Conservation (phyloP, 73 alveolate genomes). For the Blepharisma stoltei region DNA sequence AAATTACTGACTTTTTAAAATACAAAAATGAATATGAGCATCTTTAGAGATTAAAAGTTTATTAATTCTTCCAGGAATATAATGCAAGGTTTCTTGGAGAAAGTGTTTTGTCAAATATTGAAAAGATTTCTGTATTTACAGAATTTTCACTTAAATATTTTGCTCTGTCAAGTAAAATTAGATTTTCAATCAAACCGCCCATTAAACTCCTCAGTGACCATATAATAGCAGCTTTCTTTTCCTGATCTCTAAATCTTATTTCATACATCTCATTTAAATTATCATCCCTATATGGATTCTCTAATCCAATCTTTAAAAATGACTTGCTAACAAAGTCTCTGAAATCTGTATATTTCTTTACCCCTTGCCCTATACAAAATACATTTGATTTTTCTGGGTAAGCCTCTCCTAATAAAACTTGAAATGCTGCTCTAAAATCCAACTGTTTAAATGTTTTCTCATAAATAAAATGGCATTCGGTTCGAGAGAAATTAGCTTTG, state of each 20-base stretch:
- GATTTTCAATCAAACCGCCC: conserved; percentile 26
- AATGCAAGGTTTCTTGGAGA: conserved; percentile 28
- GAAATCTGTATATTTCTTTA: neutral
- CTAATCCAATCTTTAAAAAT: neutral
- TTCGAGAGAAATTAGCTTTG: too few relatives aligned
- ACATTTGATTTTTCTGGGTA: conserved; percentile 1
- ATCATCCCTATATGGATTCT: neutral
- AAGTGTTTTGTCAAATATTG: neutral
- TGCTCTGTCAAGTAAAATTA: conserved; percentile 27
- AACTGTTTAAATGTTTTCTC: neutral
- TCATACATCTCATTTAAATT: neutral
- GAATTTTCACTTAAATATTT: neutral
- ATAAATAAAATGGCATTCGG: too few relatives aligned
- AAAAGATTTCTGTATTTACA: neutral
- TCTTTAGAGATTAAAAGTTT: neutral
- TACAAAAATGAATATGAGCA: too few relatives aligned
- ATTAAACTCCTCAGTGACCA: conserved; percentile 17
- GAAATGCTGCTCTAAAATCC: conserved; percentile 30
- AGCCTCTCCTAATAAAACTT: neutral
- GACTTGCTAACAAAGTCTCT: neutral
- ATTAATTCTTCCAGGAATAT: neutral
- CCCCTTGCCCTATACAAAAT: conserved; percentile 6
- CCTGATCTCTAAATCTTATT: neutral
- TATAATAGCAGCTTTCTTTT: conserved; percentile 5
- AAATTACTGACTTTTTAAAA: too few relatives aligned